Conservation (phyloP, 352 stramenopile genomes). For the Pythium oligandrum region DNA sequence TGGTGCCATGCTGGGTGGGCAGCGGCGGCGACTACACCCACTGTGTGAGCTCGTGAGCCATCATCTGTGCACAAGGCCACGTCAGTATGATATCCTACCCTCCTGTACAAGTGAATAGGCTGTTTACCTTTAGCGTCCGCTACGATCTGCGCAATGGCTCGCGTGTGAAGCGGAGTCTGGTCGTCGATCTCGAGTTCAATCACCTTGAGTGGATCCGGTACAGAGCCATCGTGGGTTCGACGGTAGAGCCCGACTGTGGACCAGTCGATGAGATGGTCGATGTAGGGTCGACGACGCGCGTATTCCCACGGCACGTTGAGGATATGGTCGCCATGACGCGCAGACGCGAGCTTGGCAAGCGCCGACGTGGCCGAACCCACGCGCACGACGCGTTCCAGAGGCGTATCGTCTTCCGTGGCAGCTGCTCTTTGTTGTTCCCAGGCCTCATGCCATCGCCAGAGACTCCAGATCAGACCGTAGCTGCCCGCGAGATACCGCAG, state of each 20-base stretch:
- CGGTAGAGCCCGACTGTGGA: constrained; percentile 10
- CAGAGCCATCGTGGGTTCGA: neutral
- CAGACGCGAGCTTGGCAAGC: constrained; percentile 34
- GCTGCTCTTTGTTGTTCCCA: neutral
- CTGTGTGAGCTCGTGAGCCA: constrained; percentile 1
- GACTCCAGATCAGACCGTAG: constrained; percentile 57
- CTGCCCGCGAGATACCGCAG: constrained; percentile 44
- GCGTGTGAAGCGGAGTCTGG: neutral
- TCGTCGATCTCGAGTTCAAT: constrained; percentile 19
- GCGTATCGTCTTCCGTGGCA: constrained; percentile 3
- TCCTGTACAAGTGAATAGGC: neutral
- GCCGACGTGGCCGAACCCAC: constrained; percentile 34
- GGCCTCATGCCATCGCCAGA: constrained; percentile 31
- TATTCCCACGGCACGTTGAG: constrained; percentile 15
- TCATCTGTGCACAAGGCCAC: constrained; percentile 3
- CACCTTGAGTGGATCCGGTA: constrained; percentile 3
- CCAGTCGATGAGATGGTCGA: constrained; percentile 17
- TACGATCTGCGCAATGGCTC: no score
- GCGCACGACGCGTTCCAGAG: constrained; percentile 41
- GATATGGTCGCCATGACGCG: constrained; percentile 47
- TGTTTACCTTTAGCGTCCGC: no score
- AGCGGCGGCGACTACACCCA: constrained; percentile 14
- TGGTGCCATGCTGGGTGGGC: constrained; percentile 14
- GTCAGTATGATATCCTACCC: neutral
- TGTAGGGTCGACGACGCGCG: neutral